Conservation (phyloP, 495 filamentous ascomycete species). For the Penicillium egyptiacum region DNA sequence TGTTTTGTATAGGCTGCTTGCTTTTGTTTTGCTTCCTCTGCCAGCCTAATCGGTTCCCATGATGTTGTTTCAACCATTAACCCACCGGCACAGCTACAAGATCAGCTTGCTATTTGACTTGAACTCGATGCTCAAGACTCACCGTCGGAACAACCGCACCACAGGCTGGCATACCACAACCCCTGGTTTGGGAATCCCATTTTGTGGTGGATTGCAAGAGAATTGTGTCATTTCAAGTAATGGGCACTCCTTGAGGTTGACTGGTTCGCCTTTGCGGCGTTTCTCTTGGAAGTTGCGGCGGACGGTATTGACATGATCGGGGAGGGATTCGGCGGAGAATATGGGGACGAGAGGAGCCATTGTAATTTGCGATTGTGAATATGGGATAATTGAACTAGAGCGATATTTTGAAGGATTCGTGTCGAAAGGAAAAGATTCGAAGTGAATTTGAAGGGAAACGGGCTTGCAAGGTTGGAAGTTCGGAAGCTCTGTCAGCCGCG, state of each 20-base stretch:
- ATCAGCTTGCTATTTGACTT: conserved; percentile 6
- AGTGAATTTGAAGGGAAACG: conserved; percentile 1
- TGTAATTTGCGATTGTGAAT: background rate
- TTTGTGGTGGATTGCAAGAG: conserved; percentile 63
- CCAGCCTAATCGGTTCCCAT: conserved; percentile 58
- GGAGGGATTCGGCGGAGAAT: conserved; percentile 41
- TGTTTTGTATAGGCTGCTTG: conserved; percentile 9
- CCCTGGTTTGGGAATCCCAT: conserved; percentile 53
- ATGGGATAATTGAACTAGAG: background rate
- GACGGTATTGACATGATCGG: conserved; percentile 43
- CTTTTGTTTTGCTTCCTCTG: conserved; percentile 31
- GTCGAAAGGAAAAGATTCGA: conserved; percentile 1
- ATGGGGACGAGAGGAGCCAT: conserved; percentile 48
- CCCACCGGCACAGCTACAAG: conserved; percentile 66
- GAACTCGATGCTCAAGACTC: conserved; percentile 28
- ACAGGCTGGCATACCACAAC: conserved; percentile 70
- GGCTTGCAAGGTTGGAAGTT: background rate
- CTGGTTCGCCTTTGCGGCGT: conserved; percentile 41
- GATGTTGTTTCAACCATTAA: conserved; percentile 81
- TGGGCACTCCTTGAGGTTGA: conserved; percentile 68
- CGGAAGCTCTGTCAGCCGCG: conserved; percentile 13
- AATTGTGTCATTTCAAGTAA: conserved; percentile 81
- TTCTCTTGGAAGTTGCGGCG: conserved; percentile 45
- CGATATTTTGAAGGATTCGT: background rate
- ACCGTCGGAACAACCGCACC: conserved; percentile 79